phyloP scores from a whole-genome alignment of 192 early-diverging fungal genomes.

The Backusella macrospora region DNA sequence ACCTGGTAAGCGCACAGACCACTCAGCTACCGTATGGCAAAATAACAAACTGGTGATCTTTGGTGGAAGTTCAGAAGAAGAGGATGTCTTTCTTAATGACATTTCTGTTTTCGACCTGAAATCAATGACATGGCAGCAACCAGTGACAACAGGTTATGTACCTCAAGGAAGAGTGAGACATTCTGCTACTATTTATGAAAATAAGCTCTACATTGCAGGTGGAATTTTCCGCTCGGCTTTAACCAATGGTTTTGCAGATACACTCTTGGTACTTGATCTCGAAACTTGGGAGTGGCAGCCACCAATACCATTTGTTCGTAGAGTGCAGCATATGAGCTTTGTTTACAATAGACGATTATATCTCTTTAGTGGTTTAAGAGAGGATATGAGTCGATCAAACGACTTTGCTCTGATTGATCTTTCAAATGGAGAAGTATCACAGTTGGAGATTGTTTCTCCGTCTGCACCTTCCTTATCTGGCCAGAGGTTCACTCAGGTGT shows the following conservation, averaged over 20 bases:
- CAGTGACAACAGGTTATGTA: constrained; percentile 47
- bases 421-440: constrained; percentile 40
- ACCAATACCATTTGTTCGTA: constrained; percentile 53
- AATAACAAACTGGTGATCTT: constrained; percentile 62
- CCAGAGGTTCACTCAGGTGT: constrained; percentile 66
- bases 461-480: constrained; percentile 56
- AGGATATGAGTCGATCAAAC: constrained; percentile 58
- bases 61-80: constrained; percentile 55
- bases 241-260: constrained; percentile 35
- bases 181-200: constrained; percentile 60
- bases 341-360: constrained; percentile 56
- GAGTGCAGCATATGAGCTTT: constrained; percentile 61
- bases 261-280: constrained; percentile 54
- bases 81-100: constrained; percentile 57
- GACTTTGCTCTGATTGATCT: constrained; percentile 62
- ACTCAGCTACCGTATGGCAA: constrained; percentile 62
- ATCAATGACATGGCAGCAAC: constrained; percentile 63
- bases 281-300: constrained; percentile 59
- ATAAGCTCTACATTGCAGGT: constrained; percentile 68
- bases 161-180: constrained; percentile 60
- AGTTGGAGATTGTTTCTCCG: constrained; percentile 50
- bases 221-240: constrained; percentile 32
- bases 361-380: constrained; percentile 61
- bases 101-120: constrained; percentile 60
- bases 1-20: constrained; percentile 60